These are phyloP conservation scores for Backusella circina DNA, from an alignment of 192 early-diverging fungal genomes.

Conservation along the genomic window DNA sequence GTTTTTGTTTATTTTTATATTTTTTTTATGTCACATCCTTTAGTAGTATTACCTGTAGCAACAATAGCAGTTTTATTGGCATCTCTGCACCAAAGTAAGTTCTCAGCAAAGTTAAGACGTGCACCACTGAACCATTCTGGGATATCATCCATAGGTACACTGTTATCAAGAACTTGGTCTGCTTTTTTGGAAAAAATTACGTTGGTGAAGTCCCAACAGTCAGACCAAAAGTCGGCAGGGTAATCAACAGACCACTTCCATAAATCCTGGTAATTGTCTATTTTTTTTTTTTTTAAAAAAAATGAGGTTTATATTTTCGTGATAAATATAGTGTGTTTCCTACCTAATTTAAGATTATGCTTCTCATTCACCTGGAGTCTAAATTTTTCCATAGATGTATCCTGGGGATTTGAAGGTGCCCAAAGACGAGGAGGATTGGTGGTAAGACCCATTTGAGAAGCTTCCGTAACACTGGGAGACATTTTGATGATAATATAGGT, in stretches of 20 bases:
- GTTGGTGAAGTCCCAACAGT: constrained; percentile 76
- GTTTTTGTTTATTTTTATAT: not conserved
- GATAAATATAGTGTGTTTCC: not conserved
- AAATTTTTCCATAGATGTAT: constrained; percentile 72
- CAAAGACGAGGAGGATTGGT: constrained; percentile 54
- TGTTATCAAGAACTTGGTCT: constrained; percentile 60
- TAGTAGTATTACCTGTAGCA: constrained; percentile 39
- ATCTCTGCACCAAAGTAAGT: constrained; percentile 61
- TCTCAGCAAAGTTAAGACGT: constrained; percentile 90
- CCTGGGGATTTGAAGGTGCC: constrained; percentile 51
- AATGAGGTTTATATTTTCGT: not conserved
- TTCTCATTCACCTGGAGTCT: constrained; percentile 67
- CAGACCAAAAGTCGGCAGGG: constrained; percentile 81
- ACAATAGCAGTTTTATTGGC: constrained; percentile 49
- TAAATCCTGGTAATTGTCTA: constrained; percentile 70
- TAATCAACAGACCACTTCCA: constrained; percentile 81
- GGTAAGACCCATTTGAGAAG: not conserved
- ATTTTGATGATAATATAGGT: not conserved
- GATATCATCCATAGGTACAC: constrained; percentile 77
- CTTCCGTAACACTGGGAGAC: not conserved
- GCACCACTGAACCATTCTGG: constrained; percentile 91
- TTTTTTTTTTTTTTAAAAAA: not conserved
- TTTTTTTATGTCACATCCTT: not conserved
- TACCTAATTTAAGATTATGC: constrained; percentile 57
- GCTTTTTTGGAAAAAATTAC: constrained; percentile 43